These are phyloP conservation scores for Lactifluus echinatus DNA, from an alignment of 768 basidiomycete species.

Conservation along the genomic window DNA sequence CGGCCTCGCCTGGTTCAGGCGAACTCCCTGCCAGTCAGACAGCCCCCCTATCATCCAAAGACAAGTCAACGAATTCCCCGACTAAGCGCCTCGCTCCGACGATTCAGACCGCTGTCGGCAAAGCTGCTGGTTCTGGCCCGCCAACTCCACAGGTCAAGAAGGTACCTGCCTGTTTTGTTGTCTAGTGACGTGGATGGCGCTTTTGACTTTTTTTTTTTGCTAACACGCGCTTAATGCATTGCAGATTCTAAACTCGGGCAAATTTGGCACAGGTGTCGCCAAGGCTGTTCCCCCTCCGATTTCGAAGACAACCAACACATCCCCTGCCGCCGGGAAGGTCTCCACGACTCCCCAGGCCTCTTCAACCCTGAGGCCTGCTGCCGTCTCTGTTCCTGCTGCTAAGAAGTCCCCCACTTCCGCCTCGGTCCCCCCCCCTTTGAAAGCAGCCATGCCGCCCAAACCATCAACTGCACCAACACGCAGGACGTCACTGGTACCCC, in stretches of 20 bases:
- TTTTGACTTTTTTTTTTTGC: constrained; percentile 20
- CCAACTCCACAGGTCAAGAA: constrained; percentile 59
- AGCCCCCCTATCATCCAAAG: constrained; percentile 22
- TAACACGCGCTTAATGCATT: constrained; percentile 13
- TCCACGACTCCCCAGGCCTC: constrained; percentile 22
- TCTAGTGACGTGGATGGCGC: constrained; percentile 1
- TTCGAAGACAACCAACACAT: constrained; percentile 34
- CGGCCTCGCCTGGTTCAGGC: constrained; percentile 9
- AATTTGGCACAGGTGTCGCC: constrained; percentile 25
- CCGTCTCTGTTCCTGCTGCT: constrained; percentile 1
- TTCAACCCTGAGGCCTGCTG: constrained; percentile 29
- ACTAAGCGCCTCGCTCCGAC: constrained; percentile 26
- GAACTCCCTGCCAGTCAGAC: constrained; percentile 17
- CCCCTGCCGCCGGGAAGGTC: constrained; percentile 26
- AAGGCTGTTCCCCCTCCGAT: constrained; percentile 34
- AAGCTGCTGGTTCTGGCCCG: constrained; percentile 37
- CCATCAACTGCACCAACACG: constrained; percentile 13
- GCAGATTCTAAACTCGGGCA: constrained; percentile 20
- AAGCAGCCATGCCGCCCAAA: constrained; percentile 19
- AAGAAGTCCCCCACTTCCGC: constrained; percentile 28
- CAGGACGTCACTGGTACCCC: constrained; percentile 34
- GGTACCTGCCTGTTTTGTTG: constrained; percentile 34
- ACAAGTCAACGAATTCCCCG: constrained; percentile 20
- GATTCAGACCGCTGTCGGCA: constrained; percentile 37
- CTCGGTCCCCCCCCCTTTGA: constrained; percentile 18